phyloP scores from a whole-genome alignment of 129 eudicot species.

The Erigeron canadensis region DNA sequence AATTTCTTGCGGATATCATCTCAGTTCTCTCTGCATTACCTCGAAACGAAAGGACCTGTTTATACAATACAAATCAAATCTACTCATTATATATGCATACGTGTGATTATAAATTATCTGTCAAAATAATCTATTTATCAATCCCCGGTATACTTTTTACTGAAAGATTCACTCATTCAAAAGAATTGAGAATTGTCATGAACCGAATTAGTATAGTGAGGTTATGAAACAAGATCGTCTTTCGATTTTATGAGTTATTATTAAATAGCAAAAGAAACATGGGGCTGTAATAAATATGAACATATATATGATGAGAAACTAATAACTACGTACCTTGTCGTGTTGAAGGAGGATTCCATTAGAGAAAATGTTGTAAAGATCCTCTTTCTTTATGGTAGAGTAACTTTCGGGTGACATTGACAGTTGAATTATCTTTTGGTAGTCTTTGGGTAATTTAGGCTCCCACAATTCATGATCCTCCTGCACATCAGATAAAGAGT shows the following conservation, averaged over 20 bases:
- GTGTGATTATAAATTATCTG: background rate
- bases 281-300: background rate
- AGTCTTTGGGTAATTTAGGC: background rate
- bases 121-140: background rate
- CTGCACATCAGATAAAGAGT: background rate
- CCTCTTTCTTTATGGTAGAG: background rate
- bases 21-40: background rate
- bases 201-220: background rate
- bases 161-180: background rate
- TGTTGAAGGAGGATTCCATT: background rate
- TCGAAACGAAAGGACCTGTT: background rate
- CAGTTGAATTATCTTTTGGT: background rate
- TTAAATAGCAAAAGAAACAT: background rate
- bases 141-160: background rate
- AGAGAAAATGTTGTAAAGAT: background rate
- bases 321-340: background rate
- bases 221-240: too few species aligned
- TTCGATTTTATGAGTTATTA: background rate
- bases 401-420: background rate
- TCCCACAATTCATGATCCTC: background rate
- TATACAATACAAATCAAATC: background rate
- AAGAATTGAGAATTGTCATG: background rate
- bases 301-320: background rate
- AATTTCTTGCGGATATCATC: constrained; percentile 1
- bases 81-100: background rate